Evolutionary conservation across 2,329 filamentous ascomycete species (phyloP).

Genomic region (Dissoconium aciculare): DNA sequence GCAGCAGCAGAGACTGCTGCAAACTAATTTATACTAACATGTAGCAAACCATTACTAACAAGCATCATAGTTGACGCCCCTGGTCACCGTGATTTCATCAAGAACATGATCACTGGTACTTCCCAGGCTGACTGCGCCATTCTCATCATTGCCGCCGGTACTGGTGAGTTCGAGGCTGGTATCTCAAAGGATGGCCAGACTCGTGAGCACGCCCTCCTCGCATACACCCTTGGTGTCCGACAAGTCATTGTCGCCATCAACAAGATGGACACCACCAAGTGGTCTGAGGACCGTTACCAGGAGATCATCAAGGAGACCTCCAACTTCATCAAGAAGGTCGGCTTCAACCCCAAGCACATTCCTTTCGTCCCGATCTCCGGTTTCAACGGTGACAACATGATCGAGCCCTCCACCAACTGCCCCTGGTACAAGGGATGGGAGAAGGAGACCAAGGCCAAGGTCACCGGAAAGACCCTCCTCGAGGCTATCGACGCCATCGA

Average conservation of each 20-base stretch:
- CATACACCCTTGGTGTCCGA: constrained; percentile 99
- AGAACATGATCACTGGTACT: constrained; percentile 99
- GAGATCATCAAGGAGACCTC: constrained; percentile 99
- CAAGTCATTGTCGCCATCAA: constrained; percentile 99
- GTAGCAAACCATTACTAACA: too few relatives aligned
- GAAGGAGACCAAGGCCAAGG: constrained; percentile 92
- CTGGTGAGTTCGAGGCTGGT: constrained; percentile 99
- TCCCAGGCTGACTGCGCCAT: constrained; percentile 99
- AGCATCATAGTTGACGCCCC: constrained; percentile 58
- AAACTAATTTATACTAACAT: too few relatives aligned
- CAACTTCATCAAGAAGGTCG: constrained; percentile 99
- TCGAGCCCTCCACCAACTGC: constrained; percentile 75
- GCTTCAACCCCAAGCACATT: constrained; percentile 98
- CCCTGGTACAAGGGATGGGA: constrained; percentile 99
- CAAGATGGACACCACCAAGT: constrained; percentile 99
- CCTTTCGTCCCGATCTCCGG: constrained; percentile 99
- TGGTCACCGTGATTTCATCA: constrained; percentile 99
- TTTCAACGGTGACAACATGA: constrained; percentile 99
- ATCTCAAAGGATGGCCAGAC: constrained; percentile 99
- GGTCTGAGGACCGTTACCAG: constrained; percentile 88
- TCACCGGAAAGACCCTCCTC: constrained; percentile 89
- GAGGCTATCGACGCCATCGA: constrained; percentile 98
- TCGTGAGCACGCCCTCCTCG: constrained; percentile 99
- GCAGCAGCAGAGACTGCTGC: too few relatives aligned
- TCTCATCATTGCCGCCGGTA: constrained; percentile 99